A percentile compares a stretch with the other conserved stretches of the same genome.
Evolutionary conservation across 2,329 filamentous ascomycete genomes (phyloP).

Genomic region (Penicillium corylophilum): DNA sequence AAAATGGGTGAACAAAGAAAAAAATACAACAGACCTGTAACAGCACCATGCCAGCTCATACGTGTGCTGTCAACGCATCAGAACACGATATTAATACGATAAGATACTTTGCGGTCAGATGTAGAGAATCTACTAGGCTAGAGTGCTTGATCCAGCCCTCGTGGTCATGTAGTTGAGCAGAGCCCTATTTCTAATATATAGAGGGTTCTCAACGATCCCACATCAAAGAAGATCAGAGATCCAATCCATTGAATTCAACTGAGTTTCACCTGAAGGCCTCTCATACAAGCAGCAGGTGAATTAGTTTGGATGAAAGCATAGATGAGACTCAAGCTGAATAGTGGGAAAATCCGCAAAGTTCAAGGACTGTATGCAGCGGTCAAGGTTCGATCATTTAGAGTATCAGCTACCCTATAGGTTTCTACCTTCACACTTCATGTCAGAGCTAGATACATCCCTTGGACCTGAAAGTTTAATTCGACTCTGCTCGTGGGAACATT

Average conservation of each 20-base stretch:
- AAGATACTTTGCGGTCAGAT: neutral
- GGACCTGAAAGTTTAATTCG: no score
- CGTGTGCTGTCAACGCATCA: neutral
- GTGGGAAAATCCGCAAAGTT: neutral
- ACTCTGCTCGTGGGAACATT: neutral
- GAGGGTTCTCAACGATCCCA: neutral
- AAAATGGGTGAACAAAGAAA: neutral
- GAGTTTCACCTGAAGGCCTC: neutral
- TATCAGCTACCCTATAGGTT: neutral
- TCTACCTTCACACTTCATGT: neutral
- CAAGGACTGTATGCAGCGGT: neutral
- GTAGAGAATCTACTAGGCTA: neutral
- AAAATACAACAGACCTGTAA: neutral
- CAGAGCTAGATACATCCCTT: neutral
- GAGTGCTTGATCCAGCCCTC: neutral
- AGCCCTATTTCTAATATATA: neutral
- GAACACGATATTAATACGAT: neutral
- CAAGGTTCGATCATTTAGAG: neutral
- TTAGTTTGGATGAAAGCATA: neutral
- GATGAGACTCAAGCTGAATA: neutral
- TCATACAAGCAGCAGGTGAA: neutral
- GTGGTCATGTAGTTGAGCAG: neutral
- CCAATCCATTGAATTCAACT: neutral
- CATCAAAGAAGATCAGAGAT: neutral
- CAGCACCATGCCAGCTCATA: neutral